phyloP scores from a whole-genome alignment of 2,329 filamentous ascomycete species.

The Pseudogymnoascus sp. region DNA sequence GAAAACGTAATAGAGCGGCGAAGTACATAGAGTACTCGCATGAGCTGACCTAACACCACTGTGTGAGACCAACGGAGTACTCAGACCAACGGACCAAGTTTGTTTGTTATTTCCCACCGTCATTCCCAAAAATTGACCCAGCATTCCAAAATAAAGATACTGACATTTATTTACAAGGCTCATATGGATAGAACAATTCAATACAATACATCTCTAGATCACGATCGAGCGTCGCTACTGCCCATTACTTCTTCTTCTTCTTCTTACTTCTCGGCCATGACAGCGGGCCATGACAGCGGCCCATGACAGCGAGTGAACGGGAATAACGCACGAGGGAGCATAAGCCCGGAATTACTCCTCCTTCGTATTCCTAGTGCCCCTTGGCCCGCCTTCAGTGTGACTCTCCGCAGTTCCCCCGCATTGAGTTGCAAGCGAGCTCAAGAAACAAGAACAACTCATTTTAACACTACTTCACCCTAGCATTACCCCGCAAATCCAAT shows the following conservation, averaged over 20 bases:
- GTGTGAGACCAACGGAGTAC: background rate
- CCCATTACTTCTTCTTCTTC: background rate
- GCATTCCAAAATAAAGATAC: background rate
- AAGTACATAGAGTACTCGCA: background rate
- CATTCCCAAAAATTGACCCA: background rate
- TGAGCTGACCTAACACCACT: background rate
- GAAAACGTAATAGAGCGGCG: background rate
- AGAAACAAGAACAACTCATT: background rate
- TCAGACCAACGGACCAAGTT: no score
- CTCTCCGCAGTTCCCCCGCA: background rate
- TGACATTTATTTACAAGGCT: background rate
- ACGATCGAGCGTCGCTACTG: background rate
- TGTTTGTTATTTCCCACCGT: background rate
- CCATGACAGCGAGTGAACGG: background rate
- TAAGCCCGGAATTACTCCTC: background rate
- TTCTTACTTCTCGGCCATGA: background rate
- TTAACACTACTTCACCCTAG: background rate
- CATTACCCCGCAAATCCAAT: conserved; percentile 5
- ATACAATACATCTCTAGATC: background rate
- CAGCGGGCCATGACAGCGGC: background rate
- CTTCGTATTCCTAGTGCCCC: background rate
- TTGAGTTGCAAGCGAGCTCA: conserved; percentile 1
- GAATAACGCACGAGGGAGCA: background rate
- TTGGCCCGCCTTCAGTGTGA: background rate
- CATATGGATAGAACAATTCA: background rate